Evolutionary conservation across 2,329 filamentous ascomycete species (phyloP).

Genomic region (Colletotrichum horii): DNA sequence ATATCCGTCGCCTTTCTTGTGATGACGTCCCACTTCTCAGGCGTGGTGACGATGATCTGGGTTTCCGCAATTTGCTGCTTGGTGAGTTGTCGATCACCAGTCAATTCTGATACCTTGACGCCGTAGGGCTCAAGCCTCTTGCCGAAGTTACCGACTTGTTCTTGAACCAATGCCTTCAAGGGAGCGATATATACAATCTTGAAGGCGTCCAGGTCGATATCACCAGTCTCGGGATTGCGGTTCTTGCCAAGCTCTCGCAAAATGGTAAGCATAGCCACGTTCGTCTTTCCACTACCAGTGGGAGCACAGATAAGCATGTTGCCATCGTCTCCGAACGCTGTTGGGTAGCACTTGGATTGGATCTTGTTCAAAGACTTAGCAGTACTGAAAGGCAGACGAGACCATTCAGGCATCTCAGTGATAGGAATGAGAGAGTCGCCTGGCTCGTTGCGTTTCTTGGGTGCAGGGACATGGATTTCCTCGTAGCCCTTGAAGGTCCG

Average conservation of each 20-base stretch:
- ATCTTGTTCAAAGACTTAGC: slow-evolving; percentile 92
- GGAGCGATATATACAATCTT: slow-evolving; percentile 99
- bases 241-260: slow-evolving; percentile 97
- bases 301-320: slow-evolving; percentile 98
- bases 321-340: slow-evolving; percentile 90
- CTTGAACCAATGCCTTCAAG: slow-evolving; percentile 92
- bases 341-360: slow-evolving; percentile 90
- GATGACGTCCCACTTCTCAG: slow-evolving; percentile 99
- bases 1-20: slow-evolving; percentile 96
- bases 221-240: slow-evolving; percentile 84
- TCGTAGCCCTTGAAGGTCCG: slow-evolving; percentile 97
- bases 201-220: slow-evolving; percentile 94
- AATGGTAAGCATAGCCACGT: slow-evolving; percentile 97
- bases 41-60: slow-evolving; percentile 96
- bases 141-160: slow-evolving; percentile 97
- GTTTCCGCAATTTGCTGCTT: slow-evolving; percentile 99
- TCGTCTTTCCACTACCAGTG: slow-evolving; percentile 97
- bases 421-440: slow-evolving; percentile 84
- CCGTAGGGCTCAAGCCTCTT: slow-evolving; percentile 89
- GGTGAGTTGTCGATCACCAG: slow-evolving; percentile 95
- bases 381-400: slow-evolving; percentile 81
- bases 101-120: slow-evolving; percentile 92
- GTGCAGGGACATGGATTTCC: slow-evolving; percentile 94
- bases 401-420: slow-evolving; percentile 91
- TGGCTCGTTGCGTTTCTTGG: slow-evolving; percentile 84